Conservation (phyloP, 305 asterid genomes). For the Fraxinus angustifolia region DNA sequence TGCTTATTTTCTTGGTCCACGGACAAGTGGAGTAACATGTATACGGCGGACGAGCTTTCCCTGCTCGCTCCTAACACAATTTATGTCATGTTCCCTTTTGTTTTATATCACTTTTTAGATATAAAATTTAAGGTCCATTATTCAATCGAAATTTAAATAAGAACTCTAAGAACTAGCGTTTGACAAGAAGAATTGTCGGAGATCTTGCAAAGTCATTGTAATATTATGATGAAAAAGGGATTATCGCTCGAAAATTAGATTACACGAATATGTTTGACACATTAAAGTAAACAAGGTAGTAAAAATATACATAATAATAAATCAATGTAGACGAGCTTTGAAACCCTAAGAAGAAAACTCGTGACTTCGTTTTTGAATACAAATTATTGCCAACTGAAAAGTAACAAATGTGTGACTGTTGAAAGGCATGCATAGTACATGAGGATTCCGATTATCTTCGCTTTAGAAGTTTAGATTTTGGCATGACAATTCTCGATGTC, state of each 20-base stretch:
- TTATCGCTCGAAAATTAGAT: not conserved
- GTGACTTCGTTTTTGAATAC: not conserved
- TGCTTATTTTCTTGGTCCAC: not conserved
- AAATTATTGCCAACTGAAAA: not conserved
- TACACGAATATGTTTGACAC: not conserved
- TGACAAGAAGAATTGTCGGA: not conserved
- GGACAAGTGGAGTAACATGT: not conserved
- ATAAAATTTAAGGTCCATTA: not conserved
- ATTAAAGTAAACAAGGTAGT: not conserved
- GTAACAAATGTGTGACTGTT: conserved; percentile 9
- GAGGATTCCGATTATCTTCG: not conserved
- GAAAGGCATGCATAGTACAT: not conserved
- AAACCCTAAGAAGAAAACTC: not conserved
- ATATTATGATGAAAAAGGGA: not conserved
- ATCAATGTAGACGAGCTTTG: not conserved
- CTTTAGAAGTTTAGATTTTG: conserved; percentile 3
- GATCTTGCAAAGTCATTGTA: not conserved
- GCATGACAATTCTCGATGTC: not conserved
- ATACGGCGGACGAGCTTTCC: not conserved
- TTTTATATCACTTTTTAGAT: not conserved
- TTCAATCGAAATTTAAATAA: not conserved
- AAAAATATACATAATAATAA: not conserved
- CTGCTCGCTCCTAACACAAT: not conserved
- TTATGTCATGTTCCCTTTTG: not conserved
- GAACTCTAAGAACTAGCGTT: not conserved